Conservation (phyloP, 768 basidiomycete species). For the Cystoderma amianthinum region DNA sequence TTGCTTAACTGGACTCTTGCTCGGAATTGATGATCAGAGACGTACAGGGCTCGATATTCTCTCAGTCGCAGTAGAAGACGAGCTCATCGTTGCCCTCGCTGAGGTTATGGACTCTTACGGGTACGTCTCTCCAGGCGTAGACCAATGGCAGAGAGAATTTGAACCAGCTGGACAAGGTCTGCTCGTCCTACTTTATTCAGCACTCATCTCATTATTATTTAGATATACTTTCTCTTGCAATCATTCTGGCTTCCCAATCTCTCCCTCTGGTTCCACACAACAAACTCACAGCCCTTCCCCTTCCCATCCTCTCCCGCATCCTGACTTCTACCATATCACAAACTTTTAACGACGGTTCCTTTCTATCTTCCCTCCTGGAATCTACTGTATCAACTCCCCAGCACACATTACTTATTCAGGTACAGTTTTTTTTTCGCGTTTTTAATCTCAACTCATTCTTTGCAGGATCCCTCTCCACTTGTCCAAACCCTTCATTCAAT, state of each 20-base stretch:
- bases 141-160: slow-evolving; percentile 67
- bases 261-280: slow-evolving; percentile 44
- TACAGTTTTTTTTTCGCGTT: slow-evolving; percentile 9
- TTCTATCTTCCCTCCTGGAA: slow-evolving; percentile 35
- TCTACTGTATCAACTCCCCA: slow-evolving; percentile 18
- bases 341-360: slow-evolving; percentile 49
- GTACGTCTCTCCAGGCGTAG: slow-evolving; percentile 19
- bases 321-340: slow-evolving; percentile 26
- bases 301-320: slow-evolving; percentile 30
- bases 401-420: slow-evolving; percentile 23
- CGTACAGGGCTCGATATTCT: slow-evolving; percentile 16
- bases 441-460: background rate
- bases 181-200: slow-evolving; percentile 7
- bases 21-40: slow-evolving; percentile 51
- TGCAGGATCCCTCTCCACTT: slow-evolving; percentile 22
- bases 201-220: slow-evolving; percentile 1
- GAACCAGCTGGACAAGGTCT: slow-evolving; percentile 40
- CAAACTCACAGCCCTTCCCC: slow-evolving; percentile 55
- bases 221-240: slow-evolving; percentile 41
- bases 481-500: slow-evolving; percentile 25
- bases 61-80: slow-evolving; percentile 48
- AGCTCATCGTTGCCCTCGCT: slow-evolving; percentile 62
- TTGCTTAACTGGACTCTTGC: slow-evolving; percentile 55
- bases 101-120: slow-evolving; percentile 53
- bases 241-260: slow-evolving; percentile 56